phyloP scores from a whole-genome alignment of 306 rosid species.

The Prunus persica region Prunus_persica_NCBIv2 NC_034014.1:27835501-27836000 shows the following conservation, averaged over 20 bases:
- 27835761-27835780: neutral
- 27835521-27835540: neutral
- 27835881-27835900: neutral
- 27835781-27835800: neutral
- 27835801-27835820: neutral
- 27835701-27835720: neutral
- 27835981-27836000: constrained; percentile 55
- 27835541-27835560: constrained; percentile 17
- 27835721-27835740: neutral
- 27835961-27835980: neutral
- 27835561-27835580: constrained; percentile 29
- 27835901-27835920: neutral
- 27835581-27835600: constrained; percentile 36
- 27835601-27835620: constrained; percentile 54
- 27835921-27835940: neutral
- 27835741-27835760: neutral
- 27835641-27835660: constrained; percentile 84
- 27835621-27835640: constrained; percentile 76
- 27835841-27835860: constrained; percentile 4
- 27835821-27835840: neutral
- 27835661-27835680: constrained; percentile 60
- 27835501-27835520: neutral
- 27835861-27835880: neutral
- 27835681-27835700: constrained; percentile 3
- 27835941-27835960: neutral